A percentile compares a stretch with the other conserved stretches of the same genome.
phyloP scores from a whole-genome alignment of 257 asterid genomes.

The Ajuga chamaepitys region DNA sequence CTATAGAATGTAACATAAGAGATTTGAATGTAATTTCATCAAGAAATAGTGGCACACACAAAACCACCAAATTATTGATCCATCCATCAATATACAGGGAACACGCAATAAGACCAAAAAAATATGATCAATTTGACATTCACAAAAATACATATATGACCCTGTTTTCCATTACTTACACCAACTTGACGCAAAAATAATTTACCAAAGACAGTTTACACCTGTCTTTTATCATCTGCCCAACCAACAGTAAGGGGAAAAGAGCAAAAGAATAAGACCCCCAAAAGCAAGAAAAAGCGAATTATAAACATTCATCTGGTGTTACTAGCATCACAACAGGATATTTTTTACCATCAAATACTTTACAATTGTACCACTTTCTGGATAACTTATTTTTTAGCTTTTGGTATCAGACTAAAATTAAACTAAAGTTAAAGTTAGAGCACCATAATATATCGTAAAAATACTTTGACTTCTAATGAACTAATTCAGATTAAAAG shows the following conservation, averaged over 20 bases:
- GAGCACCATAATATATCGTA: no score
- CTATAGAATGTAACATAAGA: no score
- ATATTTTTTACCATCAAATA: no score
- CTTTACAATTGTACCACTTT: no score
- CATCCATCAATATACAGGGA: background rate
- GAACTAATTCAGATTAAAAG: no score
- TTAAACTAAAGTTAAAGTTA: no score
- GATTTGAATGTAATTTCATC: no score
- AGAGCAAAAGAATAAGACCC: background rate
- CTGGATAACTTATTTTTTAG: no score
- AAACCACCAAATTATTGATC: no score
- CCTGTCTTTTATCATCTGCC: background rate
- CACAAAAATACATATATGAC: conserved; percentile 10
- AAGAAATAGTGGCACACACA: no score
- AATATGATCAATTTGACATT: background rate
- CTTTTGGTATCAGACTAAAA: no score
- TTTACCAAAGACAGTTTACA: conserved; percentile 14
- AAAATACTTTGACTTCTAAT: no score
- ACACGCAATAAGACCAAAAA: background rate
- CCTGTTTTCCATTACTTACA: conserved; percentile 5
- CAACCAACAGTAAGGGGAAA: background rate
- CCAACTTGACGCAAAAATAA: conserved; percentile 1
- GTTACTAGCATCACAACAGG: conserved; percentile 13
- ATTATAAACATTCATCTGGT: conserved; percentile 6
- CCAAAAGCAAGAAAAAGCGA: background rate